Conservation (phyloP, 2,329 filamentous ascomycete genomes). For the Colletotrichum eleusines region DNA sequence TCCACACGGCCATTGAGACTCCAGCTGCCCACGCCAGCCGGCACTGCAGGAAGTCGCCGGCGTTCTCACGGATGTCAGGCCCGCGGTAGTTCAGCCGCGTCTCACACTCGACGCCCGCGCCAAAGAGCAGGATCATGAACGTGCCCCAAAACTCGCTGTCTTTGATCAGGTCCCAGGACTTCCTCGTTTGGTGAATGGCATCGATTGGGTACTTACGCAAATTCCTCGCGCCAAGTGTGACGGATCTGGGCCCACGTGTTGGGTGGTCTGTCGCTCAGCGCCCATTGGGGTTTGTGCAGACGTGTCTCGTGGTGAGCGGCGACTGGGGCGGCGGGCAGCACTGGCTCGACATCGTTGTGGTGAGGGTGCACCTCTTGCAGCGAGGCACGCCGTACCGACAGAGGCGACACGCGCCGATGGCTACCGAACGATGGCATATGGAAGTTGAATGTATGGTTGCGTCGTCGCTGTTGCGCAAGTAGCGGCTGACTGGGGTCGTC, state of each 20-base stretch:
- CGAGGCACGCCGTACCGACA: conserved; percentile 30
- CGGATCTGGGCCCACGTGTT: conserved; percentile 37
- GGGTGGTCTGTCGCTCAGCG: conserved; percentile 32
- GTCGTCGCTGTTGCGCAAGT: conserved; percentile 21
- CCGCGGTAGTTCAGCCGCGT: conserved; percentile 28
- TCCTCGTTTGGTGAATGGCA: too few relatives aligned
- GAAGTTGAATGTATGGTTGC: conserved; percentile 26
- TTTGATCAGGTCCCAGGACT: neutral
- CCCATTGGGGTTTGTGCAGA: conserved; percentile 40
- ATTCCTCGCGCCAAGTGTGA: conserved; percentile 32
- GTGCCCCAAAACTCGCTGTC: conserved; percentile 37
- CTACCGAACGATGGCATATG: conserved; percentile 15
- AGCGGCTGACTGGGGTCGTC: conserved; percentile 32
- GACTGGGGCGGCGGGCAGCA: conserved; percentile 33
- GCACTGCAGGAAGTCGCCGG: conserved; percentile 37
- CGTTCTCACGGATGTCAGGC: conserved; percentile 32
- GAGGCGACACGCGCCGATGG: conserved; percentile 21
- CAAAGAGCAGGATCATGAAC: conserved; percentile 39
- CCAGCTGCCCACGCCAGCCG: conserved; percentile 37
- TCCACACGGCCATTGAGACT: conserved; percentile 36
- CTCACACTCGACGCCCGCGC: conserved; percentile 38
- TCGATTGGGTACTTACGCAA: conserved; percentile 18
- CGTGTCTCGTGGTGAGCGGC: conserved; percentile 36
- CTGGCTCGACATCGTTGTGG: conserved; percentile 32
- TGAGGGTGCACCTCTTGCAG: conserved; percentile 38